phyloP scores from a whole-genome alignment of 306 rosid genomes.

The Heteromeles arbutifolia region DNA sequence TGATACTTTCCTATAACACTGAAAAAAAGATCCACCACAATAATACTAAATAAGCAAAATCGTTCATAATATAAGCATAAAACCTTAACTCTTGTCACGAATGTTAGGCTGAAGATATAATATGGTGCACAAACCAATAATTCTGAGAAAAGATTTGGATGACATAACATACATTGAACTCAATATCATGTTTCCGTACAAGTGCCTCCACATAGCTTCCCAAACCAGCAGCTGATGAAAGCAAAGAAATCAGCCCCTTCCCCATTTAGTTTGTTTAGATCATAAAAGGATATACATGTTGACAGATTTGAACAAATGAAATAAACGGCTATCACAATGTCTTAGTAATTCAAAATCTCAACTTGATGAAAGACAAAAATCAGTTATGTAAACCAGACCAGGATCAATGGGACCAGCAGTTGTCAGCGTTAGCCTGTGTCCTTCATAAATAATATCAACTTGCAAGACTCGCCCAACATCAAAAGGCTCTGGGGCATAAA shows the following conservation, averaged over 20 bases:
- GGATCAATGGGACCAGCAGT: constrained; percentile 81
- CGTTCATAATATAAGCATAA: background rate
- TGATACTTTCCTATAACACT: background rate
- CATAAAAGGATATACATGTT: background rate
- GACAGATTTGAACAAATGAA: background rate
- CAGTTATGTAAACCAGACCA: constrained; percentile 35
- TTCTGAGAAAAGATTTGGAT: constrained; percentile 1
- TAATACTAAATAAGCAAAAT: background rate
- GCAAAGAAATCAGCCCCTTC: constrained; percentile 18
- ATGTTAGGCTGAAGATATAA: background rate
- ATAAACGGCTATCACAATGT: background rate
- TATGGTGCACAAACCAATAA: background rate
- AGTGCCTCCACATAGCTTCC: constrained; percentile 94
- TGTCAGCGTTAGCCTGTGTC: constrained; percentile 42
- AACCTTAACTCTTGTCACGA: background rate
- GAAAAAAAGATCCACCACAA: background rate
- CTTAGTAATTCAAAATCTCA: constrained; percentile 5
- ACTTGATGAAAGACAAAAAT: constrained; percentile 8
- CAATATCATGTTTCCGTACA: constrained; percentile 74
- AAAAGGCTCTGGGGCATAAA: constrained; percentile 83
- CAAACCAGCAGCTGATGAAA: constrained; percentile 82
- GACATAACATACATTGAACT: constrained; percentile 59
- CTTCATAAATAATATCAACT: constrained; percentile 46
- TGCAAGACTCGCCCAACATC: constrained; percentile 75
- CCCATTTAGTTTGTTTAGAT: background rate